These are phyloP conservation scores for Ramichloridium luteum DNA, from an alignment of 2,329 filamentous ascomycete species.

Conservation along the genomic window DNA sequence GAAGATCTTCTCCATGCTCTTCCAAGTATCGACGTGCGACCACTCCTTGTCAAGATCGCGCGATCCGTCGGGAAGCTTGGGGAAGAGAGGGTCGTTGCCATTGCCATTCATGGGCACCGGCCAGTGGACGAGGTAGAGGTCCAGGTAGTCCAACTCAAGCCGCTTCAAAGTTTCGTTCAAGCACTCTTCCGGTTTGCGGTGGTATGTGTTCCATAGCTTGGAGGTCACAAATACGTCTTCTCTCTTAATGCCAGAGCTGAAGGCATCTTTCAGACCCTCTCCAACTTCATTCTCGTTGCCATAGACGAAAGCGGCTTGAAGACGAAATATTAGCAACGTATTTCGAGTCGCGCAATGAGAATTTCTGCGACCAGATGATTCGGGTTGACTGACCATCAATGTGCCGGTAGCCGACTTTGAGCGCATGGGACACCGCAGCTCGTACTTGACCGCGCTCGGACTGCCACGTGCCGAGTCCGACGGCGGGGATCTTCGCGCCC, in stretches of 20 bases:
- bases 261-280: constrained; percentile 60
- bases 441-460: constrained; percentile 35
- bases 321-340: no score
- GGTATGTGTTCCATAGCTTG: constrained; percentile 77
- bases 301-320: constrained; percentile 58
- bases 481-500: constrained; percentile 27
- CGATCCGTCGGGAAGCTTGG: constrained; percentile 58
- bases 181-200: constrained; percentile 54
- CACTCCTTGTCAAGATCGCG: constrained; percentile 59
- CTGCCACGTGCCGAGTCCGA: constrained; percentile 30
- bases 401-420: constrained; percentile 39
- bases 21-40: constrained; percentile 67
- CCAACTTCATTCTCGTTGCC: constrained; percentile 77
- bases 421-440: constrained; percentile 35
- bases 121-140: constrained; percentile 64
- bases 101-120: constrained; percentile 62
- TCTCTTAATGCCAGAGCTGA: constrained; percentile 55
- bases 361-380: no score
- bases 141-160: constrained; percentile 68
- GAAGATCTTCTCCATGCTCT: constrained; percentile 55
- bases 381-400: constrained; percentile 45
- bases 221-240: constrained; percentile 73
- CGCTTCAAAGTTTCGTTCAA: constrained; percentile 61
- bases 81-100: constrained; percentile 59
- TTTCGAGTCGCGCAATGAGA: no score